Evolutionary conservation across 129 eudicot species (phyloP).

Genomic region (Escallonia herrerae): DNA sequence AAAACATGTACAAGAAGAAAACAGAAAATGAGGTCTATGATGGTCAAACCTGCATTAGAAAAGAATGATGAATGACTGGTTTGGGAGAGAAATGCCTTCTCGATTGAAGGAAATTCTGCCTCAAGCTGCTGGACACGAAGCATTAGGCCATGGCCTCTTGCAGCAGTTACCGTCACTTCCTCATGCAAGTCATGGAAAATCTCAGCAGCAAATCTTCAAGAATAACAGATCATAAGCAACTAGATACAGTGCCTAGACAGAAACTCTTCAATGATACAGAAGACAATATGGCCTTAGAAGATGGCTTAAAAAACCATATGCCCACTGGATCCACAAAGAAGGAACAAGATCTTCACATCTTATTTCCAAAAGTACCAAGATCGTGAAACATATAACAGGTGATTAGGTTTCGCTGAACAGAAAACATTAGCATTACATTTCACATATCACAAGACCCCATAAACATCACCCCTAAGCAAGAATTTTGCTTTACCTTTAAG

Average conservation of each 20-base stretch:
- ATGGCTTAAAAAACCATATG: no score
- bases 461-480: no score
- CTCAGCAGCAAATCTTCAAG: constrained; percentile 91
- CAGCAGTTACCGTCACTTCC: constrained; percentile 83
- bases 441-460: no score
- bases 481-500: no score
- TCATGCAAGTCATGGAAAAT: constrained; percentile 92
- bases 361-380: no score
- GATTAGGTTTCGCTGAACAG: no score
- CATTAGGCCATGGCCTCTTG: constrained; percentile 75
- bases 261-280: neutral
- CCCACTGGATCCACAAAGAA: no score
- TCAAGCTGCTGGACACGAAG: constrained; percentile 83
- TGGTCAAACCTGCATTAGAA: constrained; percentile 50
- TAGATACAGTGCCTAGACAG: neutral
- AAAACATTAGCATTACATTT: no score
- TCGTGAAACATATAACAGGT: no score
- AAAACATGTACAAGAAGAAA: constrained; percentile 11
- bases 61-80: constrained; percentile 55
- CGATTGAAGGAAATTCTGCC: constrained; percentile 63
- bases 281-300: no score
- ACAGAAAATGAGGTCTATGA: constrained; percentile 4
- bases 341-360: no score
- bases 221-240: constrained; percentile 19
- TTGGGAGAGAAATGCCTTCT: constrained; percentile 80